Base-by-base conservation (phyloP, 352 stramenopile genomes). In the Phytopythium helicoides region DNA sequence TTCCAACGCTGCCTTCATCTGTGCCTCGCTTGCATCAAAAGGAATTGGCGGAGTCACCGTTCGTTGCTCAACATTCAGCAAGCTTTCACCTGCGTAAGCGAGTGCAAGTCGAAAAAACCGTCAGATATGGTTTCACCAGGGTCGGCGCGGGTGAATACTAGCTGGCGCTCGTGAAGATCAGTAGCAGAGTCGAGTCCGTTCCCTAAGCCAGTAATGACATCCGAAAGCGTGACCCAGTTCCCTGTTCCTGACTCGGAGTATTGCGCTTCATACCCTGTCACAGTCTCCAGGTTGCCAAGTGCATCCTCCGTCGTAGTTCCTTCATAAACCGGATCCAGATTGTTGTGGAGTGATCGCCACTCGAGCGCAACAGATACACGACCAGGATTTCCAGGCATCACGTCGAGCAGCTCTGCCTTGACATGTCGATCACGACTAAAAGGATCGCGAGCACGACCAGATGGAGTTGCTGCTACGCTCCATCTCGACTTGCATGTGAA, bases 1-100 rank as follows among this genome's bases (percentile, higher is more conserved):
- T 53, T 93, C 71, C 31, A 97, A 64, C 23, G 79, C 82, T 6
- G 59, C 37, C 55, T 93, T 87, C 51, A 96, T 60, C 14, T 76
- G 53, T 18, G 52, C 50, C 31, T 68, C 79, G 28, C 63, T 86
- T 28, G 87, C 86, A 58, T 90, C 82, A 52, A 92, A 91, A 37
- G 77, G 46, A 47, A 97, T 94, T 16, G 56, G 61, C 14, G 70
- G 63, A 23, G 81, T 89, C 28, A 86, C 51, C 1, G 57, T 63
- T 41, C 46, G 64, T 41, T 77, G 64, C n/a, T 73, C 67, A 25
- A 69, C 52, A 42, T 80, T 56, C 6, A 80, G 60, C 3, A 36
- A 26, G 49, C 64, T 80, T 33, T 59, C 48, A 16, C 76, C 60
- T 9, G 71, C 73, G 39, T 76, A 68, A 1, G 68, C 73, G 1